Conservation (phyloP, 2,329 filamentous ascomycete species). For the Blastomyces percursus region DNA sequence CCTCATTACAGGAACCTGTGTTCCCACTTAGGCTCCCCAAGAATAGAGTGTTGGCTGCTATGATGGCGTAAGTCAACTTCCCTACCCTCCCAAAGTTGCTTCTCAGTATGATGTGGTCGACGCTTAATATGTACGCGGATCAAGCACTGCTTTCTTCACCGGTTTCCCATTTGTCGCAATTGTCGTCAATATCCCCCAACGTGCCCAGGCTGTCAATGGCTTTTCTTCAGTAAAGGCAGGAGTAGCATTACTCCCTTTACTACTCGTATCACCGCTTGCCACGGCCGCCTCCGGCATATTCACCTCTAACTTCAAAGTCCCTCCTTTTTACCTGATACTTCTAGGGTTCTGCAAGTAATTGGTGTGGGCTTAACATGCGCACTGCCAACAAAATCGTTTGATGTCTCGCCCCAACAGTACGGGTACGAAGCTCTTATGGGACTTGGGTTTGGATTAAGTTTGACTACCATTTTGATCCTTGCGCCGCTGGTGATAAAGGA, state of each 20-base stretch:
- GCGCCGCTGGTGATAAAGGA: constrained; percentile 23
- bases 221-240: constrained; percentile 15
- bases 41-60: constrained; percentile 22
- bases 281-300: constrained; percentile 23
- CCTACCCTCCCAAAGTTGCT: constrained; percentile 11
- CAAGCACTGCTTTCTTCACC: constrained; percentile 21
- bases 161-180: constrained; percentile 16
- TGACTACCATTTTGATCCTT: constrained; percentile 24
- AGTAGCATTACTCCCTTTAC: constrained; percentile 15
- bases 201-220: constrained; percentile 17
- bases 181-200: constrained; percentile 16
- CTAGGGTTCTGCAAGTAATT: constrained; percentile 24
- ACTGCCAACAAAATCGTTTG: constrained; percentile 8
- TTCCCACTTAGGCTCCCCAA: constrained; percentile 27
- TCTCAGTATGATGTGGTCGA: background rate
- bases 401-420: constrained; percentile 19
- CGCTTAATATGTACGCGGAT: background rate
- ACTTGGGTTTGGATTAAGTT: constrained; percentile 27
- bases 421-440: constrained; percentile 30
- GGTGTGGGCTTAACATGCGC: constrained; percentile 27
- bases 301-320: constrained; percentile 17
- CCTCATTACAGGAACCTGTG: constrained; percentile 20
- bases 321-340: constrained; percentile 25
- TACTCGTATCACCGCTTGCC: constrained; percentile 12
- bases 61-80: constrained; percentile 24